Conservation (phyloP, 345 rosid genomes). For the Conringia planisiliqua region DNA sequence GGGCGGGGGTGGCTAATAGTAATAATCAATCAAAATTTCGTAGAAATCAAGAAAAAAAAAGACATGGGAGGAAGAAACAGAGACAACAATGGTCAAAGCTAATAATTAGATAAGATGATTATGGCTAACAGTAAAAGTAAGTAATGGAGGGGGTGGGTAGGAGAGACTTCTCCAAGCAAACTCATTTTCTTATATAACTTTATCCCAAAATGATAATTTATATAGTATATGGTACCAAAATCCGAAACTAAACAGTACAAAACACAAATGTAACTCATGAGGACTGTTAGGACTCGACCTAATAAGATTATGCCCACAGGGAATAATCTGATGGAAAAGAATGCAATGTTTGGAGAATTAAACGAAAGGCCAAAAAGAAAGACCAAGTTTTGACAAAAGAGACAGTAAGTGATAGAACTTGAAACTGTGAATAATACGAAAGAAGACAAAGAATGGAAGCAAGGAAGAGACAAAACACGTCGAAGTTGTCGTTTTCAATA, state of each 20-base stretch:
- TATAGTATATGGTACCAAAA: neutral
- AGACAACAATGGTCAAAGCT: conserved; percentile 33
- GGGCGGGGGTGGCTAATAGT: neutral
- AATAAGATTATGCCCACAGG: neutral
- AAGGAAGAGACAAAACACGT: conserved; percentile 15
- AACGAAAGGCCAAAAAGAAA: neutral
- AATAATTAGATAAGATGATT: conserved; percentile 29
- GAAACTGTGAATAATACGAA: conserved; percentile 6
- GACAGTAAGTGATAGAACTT: conserved; percentile 9
- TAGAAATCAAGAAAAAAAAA: neutral
- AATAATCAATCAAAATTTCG: neutral
- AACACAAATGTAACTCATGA: neutral
- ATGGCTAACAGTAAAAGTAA: conserved; percentile 12
- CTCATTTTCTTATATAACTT: neutral
- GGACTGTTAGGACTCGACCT: neutral
- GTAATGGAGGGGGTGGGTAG: conserved; percentile 19
- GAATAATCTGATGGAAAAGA: neutral
- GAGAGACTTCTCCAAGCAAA: conserved; percentile 22
- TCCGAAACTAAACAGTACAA: neutral
- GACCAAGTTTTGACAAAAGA: neutral
- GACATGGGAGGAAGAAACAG: neutral
- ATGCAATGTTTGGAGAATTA: neutral
- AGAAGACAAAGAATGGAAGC: conserved; percentile 30
- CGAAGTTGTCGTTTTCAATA: conserved; percentile 29
- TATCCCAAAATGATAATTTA: neutral